A percentile compares a stretch with the other conserved stretches of the same genome.
phyloP scores from a whole-genome alignment of 139 green algal species.

The Closterium sp. region DNA sequence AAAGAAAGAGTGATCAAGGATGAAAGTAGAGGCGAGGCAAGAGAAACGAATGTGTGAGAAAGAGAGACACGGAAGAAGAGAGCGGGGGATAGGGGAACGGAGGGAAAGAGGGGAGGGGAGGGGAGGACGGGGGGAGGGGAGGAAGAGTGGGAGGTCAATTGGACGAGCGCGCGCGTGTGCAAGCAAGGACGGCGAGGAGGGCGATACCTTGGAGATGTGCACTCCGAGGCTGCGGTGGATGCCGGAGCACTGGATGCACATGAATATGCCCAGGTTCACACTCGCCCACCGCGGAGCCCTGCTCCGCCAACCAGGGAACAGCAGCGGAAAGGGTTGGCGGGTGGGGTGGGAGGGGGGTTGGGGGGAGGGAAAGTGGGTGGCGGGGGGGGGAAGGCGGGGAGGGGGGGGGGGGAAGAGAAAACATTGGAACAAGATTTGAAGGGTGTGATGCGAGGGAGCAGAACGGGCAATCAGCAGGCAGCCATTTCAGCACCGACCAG shows the following conservation, averaged over 20 bases:
- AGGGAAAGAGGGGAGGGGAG: too few species aligned
- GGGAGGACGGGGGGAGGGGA: too few species aligned
- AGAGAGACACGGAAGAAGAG: neutral
- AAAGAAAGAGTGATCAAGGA: neutral
- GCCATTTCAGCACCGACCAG: too few species aligned
- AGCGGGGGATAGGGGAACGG: too few species aligned
- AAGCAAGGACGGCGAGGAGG: too few species aligned
- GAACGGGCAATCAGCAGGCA: neutral
- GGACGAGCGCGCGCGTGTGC: too few species aligned
- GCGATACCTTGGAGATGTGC: constrained; percentile 63
- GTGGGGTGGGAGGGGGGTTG: neutral
- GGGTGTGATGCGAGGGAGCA: neutral
- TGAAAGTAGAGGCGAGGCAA: neutral
- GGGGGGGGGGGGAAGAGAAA: too few species aligned
- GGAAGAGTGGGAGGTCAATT: too few species aligned
- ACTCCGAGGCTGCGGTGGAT: constrained; percentile 60
- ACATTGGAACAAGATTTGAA: neutral
- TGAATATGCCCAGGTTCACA: constrained; percentile 63
- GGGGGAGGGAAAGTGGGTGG: too few species aligned
- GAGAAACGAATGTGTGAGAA: neutral
- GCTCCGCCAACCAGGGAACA: too few species aligned
- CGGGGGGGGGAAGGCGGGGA: neutral
- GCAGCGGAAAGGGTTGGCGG: too few species aligned
- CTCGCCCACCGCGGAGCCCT: constrained; percentile 56
- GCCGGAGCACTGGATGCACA: constrained; percentile 62